phyloP scores from a whole-genome alignment of 2,329 filamentous ascomycete genomes.

The Amphichorda felina region DNA sequence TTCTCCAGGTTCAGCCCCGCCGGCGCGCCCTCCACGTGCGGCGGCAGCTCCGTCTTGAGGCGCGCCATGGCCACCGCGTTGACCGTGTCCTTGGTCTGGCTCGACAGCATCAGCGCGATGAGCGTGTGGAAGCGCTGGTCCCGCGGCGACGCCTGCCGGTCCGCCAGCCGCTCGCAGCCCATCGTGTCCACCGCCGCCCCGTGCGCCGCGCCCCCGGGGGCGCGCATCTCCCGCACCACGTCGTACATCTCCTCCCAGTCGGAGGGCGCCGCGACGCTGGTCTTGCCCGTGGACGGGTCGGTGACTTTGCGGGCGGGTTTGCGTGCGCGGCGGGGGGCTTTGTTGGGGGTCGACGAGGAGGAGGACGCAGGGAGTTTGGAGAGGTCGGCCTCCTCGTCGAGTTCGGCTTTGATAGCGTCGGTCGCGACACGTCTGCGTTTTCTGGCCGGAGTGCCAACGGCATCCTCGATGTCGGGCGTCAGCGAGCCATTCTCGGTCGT shows the following conservation, averaged over 20 bases:
- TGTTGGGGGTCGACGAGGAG: no score
- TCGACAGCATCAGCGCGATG: slow-evolving; percentile 79
- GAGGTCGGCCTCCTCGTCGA: slow-evolving; percentile 11
- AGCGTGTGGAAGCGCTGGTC: slow-evolving; percentile 76
- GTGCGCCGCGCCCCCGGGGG: slow-evolving; percentile 38
- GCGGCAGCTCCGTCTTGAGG: slow-evolving; percentile 62
- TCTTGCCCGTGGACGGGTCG: slow-evolving; percentile 25
- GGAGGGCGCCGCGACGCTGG: slow-evolving; percentile 45
- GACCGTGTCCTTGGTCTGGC: slow-evolving; percentile 87
- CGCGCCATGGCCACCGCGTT: slow-evolving; percentile 73
- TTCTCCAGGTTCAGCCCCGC: slow-evolving; percentile 61
- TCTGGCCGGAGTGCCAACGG: slow-evolving; percentile 17
- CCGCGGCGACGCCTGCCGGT: slow-evolving; percentile 31
- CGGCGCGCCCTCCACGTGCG: slow-evolving; percentile 28
- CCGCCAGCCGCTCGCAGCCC: slow-evolving; percentile 76
- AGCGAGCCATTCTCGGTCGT: slow-evolving; percentile 6
- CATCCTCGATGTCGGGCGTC: slow-evolving; percentile 46
- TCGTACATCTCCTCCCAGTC: slow-evolving; percentile 80
- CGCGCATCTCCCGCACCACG: slow-evolving; percentile 65
- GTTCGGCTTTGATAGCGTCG: slow-evolving; percentile 28
- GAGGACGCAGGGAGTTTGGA: slow-evolving; percentile 8
- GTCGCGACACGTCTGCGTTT: slow-evolving; percentile 16
- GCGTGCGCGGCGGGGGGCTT: slow-evolving; percentile 19
- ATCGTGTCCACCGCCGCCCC: slow-evolving; percentile 92
- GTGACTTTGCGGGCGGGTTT: slow-evolving; percentile 34